Evolutionary conservation across 108 stramenopile genomes (phyloP).

Genomic region (Nitzschia sp.): DNA sequence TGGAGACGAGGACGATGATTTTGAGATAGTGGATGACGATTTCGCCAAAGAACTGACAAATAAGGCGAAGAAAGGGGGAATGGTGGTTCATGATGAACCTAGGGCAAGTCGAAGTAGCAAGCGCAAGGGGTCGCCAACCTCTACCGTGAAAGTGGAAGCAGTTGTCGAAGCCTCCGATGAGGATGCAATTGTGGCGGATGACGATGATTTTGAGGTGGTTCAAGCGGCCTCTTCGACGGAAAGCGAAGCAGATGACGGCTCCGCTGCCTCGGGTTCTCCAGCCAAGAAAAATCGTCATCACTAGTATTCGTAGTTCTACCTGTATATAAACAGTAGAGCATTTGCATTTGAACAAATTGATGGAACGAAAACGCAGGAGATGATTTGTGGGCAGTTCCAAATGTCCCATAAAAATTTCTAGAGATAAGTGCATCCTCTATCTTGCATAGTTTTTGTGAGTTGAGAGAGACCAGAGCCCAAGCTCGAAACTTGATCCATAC

Average conservation of each 20-base stretch:
- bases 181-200: neutral
- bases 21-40: constrained; percentile 19
- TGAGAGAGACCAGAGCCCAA: too few species aligned
- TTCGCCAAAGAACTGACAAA: constrained; percentile 20
- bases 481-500: constrained; percentile 47
- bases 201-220: constrained; percentile 27
- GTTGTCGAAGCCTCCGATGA: constrained; percentile 10
- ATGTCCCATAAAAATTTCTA: too few species aligned
- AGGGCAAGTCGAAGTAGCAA: constrained; percentile 8
- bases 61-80: neutral
- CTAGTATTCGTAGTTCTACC: too few species aligned
- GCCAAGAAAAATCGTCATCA: neutral
- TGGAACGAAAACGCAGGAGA: too few species aligned
- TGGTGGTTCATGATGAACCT: neutral
- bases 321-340: too few species aligned
- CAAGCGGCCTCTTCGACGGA: constrained; percentile 23
- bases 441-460: too few species aligned
- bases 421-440: too few species aligned
- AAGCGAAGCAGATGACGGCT: constrained; percentile 17
- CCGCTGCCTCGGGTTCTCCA: neutral
- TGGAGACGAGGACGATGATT: constrained; percentile 22
- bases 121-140: neutral
- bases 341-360: too few species aligned
- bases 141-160: neutral
- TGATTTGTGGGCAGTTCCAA: too few species aligned